Evolutionary conservation across 2,329 filamentous ascomycete species (phyloP), one percentile per base, ranked within the genome.

Genomic region (Coniochaeta sp.): DNA sequence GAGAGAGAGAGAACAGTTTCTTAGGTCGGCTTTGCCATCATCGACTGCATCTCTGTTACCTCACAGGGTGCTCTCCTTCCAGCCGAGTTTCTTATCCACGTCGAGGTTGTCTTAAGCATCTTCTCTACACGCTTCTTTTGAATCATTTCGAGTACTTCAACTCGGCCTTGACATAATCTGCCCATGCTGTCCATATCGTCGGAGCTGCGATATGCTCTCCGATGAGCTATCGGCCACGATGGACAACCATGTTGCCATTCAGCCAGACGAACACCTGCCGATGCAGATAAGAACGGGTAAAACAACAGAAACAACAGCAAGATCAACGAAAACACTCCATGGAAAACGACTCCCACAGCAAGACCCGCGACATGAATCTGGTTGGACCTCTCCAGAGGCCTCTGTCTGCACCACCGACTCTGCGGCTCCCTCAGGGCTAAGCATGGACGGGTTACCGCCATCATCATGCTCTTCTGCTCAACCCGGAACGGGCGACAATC

Each of bases 311-410:
- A 26, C 24, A 26, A 3, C 38, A 14, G n/a, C 10, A 47, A 22
- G 12, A 28, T 28, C 14, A 30, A 16, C 47, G 47, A 52, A 52
- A 47, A 14, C 34, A 32, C 12, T 34, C 6, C 54, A 36, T 28
- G 66, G 63, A 63, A 55, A 59, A 57, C 32, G 64, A 62, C 24
- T 65, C 55, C 17, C 9, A 14, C 34, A 42, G 16, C 38, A 4
- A 17, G 38, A 42, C 16, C 42, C 42, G 42, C 42, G 42, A 47
- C 42, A 4, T 22, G 42, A 47, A 9, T 22, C 42, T 4, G 8
- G 42, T 14, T 47, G 42, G 42, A 24, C 19, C 6, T 40, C 38
- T 40, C 38, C 16, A n/a, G 3, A 36, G 34, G 34, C 34, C 34
- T 3, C 34, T 36, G 34, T 12, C 8, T 12, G 34, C 34, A 7